A percentile compares a stretch with the other conserved stretches of the same genome.
Conservation (phyloP, 768 basidiomycete genomes). For the Solioccasus polychromus region DNA sequence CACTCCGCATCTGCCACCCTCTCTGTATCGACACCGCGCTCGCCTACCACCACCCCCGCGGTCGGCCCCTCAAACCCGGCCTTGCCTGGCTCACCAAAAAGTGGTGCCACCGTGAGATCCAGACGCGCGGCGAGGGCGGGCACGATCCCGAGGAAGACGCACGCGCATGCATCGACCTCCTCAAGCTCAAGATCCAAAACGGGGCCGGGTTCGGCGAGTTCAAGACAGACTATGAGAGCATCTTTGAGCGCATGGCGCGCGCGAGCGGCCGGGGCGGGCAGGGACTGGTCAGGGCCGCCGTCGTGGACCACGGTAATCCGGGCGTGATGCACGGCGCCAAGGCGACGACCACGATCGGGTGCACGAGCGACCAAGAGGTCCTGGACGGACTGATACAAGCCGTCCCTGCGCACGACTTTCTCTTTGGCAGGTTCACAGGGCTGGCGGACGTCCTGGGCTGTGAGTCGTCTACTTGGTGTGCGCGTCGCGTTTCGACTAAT, state of each 20-base stretch:
- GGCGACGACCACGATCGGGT: constrained; percentile 73
- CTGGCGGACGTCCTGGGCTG: constrained; percentile 82
- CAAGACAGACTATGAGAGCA: constrained; percentile 78
- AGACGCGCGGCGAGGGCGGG: constrained; percentile 77
- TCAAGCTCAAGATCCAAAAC: constrained; percentile 76
- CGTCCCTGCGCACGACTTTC: constrained; percentile 68
- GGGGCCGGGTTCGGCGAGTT: constrained; percentile 85
- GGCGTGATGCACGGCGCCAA: constrained; percentile 81
- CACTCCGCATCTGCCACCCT: constrained; percentile 83
- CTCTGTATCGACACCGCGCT: constrained; percentile 90
- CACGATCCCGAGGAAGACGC: constrained; percentile 97
- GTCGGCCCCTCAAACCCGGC: constrained; percentile 90
- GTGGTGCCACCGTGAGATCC: constrained; percentile 90
- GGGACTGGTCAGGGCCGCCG: constrained; percentile 53
- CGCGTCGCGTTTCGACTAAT: background rate
- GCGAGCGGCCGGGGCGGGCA: constrained; percentile 39
- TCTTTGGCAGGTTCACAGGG: constrained; percentile 81
- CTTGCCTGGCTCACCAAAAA: constrained; percentile 96
- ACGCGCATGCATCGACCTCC: constrained; percentile 77
- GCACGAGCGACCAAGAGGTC: constrained; percentile 75
- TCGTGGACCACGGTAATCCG: constrained; percentile 86
- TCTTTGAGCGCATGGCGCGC: constrained; percentile 82
- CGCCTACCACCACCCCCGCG: constrained; percentile 88
- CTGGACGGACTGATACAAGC: constrained; percentile 63
- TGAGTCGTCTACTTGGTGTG: constrained; percentile 37